Base-by-base conservation (phyloP, 2,329 filamentous ascomycete species). In the Herpotrichia juniperi region DNA sequence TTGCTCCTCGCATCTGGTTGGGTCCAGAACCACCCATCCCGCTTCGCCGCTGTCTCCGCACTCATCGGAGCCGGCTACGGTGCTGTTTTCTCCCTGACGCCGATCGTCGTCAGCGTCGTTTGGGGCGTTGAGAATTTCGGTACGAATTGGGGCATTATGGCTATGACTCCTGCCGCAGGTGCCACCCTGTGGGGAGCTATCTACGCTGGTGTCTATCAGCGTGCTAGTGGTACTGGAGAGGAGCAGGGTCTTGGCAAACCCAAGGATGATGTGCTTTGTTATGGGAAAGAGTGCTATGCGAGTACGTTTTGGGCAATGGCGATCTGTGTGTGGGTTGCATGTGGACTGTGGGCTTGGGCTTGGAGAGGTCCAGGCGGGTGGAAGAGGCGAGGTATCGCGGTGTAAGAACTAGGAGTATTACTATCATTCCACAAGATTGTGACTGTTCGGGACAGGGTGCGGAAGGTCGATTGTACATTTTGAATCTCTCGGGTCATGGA, bases 111-210 rank as follows among this genome's bases (percentile, higher is more conserved):
- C 62, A 91, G 88, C n/a, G 92, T 97, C 9, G 93, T 99, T 40
- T 99, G 94, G 94, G 94, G 94, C 22, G 92, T 96, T 0, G 93
- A 97, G 78, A 99, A 97, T 72, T 97, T 99, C 70, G 94, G 91
- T 51, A 99, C 94, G 0, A 97, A 99, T 66, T 99, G 93, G 87
- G 94, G 94, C 9, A 93, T 97, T 55, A 87, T 97, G 7, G 92
- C 93, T 35, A 94, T 96, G 80, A 87, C 93, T 50, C 94, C 94
- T 2, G 94, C 94, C 0, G 76, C 89, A 0, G 94, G 93, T 0
- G 92, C 93, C 0, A 91, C 91, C 0, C 82, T 96, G 26, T 99
- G 93, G 92, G 91, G 93, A 0, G 74, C 94, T 0, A 78, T 97
- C n/a, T 99, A 97, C 72, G 91, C 89, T 5, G 83, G 81, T 0